phyloP scores from a whole-genome alignment of 805 yeast species.

The Cyberlindnera xylosilytica region DNA sequence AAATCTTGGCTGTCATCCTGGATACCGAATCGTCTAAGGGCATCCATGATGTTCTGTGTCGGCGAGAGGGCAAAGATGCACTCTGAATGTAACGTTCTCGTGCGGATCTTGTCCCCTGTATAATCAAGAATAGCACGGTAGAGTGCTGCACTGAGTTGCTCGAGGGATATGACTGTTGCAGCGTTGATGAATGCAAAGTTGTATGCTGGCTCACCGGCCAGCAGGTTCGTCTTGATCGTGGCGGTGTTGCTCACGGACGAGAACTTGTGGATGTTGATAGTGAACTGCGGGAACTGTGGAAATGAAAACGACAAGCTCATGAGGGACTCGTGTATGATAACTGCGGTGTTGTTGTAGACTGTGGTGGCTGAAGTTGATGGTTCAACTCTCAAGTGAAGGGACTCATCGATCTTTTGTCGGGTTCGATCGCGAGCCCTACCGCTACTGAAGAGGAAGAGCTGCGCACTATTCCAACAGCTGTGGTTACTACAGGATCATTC shows the following conservation, averaged over 20 bases:
- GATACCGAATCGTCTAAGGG: constrained; percentile 68
- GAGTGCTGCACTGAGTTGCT: constrained; percentile 59
- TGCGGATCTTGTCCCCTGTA: constrained; percentile 45
- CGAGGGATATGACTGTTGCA: constrained; percentile 50
- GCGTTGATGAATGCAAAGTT: constrained; percentile 70
- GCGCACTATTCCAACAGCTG: no score
- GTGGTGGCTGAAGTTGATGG: not conserved
- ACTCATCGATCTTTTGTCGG: not conserved
- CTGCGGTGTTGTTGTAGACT: not conserved
- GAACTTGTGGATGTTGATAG: constrained; percentile 42
- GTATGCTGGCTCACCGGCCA: constrained; percentile 43
- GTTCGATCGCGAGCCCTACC: not conserved
- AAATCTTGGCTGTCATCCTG: constrained; percentile 44
- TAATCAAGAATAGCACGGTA: constrained; percentile 58
- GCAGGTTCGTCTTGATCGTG: constrained; percentile 42
- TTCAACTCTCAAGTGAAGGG: not conserved
- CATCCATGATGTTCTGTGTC: constrained; percentile 66
- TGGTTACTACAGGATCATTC: no score
- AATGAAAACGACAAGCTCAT: constrained; percentile 21
- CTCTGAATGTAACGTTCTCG: constrained; percentile 70
- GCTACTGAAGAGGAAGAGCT: not conserved
- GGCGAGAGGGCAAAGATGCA: constrained; percentile 68
- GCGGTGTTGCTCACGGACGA: constrained; percentile 41
- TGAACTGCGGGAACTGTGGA: constrained; percentile 46
- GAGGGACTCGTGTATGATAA: not conserved